Evolutionary conservation across 2,329 filamentous ascomycete genomes (phyloP).

Genomic region (Trichoderma sp.): DNA sequence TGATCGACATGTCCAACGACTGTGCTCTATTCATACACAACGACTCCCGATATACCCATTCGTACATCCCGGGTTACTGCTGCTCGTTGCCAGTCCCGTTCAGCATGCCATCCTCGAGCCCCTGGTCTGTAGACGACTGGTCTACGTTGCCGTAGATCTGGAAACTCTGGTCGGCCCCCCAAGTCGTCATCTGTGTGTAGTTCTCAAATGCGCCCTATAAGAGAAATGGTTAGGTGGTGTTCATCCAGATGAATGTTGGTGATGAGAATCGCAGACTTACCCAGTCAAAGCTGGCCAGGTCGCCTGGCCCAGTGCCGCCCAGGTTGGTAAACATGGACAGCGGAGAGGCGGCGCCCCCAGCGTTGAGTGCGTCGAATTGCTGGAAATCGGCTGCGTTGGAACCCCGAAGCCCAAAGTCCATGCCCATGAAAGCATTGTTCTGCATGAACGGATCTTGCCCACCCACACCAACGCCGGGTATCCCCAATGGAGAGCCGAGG

Average conservation of each 20-base stretch:
- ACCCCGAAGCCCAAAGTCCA: slow-evolving; percentile 48
- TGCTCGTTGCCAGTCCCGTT: slow-evolving; percentile 25
- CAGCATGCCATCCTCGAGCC: slow-evolving; percentile 34
- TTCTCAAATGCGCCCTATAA: slow-evolving; percentile 58
- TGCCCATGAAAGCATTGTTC: slow-evolving; percentile 45
- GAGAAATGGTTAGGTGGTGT: slow-evolving; percentile 34
- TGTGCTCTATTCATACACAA: slow-evolving; percentile 25
- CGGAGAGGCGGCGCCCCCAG: slow-evolving; percentile 44
- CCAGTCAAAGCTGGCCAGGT: slow-evolving; percentile 61
- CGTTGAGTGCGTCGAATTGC: slow-evolving; percentile 38
- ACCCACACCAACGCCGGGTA: slow-evolving; percentile 38
- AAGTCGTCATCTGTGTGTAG: slow-evolving; percentile 57
- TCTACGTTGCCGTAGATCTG: slow-evolving; percentile 50
- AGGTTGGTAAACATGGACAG: slow-evolving; percentile 57
- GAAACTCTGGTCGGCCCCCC: slow-evolving; percentile 56
- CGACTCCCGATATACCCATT: not conserved
- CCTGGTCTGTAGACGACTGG: slow-evolving; percentile 36
- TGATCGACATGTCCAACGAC: slow-evolving; percentile 10
- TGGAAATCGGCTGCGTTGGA: slow-evolving; percentile 39
- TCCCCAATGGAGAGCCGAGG: slow-evolving; percentile 35
- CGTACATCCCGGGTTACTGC: slow-evolving; percentile 15
- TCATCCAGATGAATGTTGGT: not conserved
- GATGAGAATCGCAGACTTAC: slow-evolving; percentile 43
- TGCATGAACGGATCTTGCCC: slow-evolving; percentile 41
- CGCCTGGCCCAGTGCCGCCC: slow-evolving; percentile 42